Percentiles rank a stretch among this genome's conserved stretches.
phyloP scores from a whole-genome alignment of 306 rosid genomes.

The apple (Malus domestica) region ASM211411v1 NC_041804.1:21340001-21340500 shows the following conservation, averaged over 20 bases:
- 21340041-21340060: too few species aligned
- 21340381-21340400: conserved; percentile 3
- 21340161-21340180: conserved; percentile 83
- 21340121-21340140: conserved; percentile 94
- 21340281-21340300: too few species aligned
- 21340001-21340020: too few species aligned
- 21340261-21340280: too few species aligned
- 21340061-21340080: conserved; percentile 28
- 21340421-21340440: conserved; percentile 6
- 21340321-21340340: neutral
- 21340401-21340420: neutral
- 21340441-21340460: neutral
- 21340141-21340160: conserved; percentile 98
- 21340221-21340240: too few species aligned
- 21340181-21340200: conserved; percentile 28
- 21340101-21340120: conserved; percentile 89
- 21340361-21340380: neutral
- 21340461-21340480: neutral
- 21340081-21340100: conserved; percentile 91
- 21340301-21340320: too few species aligned
- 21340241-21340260: too few species aligned
- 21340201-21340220: too few species aligned
- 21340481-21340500: too few species aligned
- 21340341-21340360: conserved; percentile 11
- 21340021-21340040: too few species aligned